phyloP scores from a whole-genome alignment of 106 monocot genomes.

The Chionographis japonica region DNA sequence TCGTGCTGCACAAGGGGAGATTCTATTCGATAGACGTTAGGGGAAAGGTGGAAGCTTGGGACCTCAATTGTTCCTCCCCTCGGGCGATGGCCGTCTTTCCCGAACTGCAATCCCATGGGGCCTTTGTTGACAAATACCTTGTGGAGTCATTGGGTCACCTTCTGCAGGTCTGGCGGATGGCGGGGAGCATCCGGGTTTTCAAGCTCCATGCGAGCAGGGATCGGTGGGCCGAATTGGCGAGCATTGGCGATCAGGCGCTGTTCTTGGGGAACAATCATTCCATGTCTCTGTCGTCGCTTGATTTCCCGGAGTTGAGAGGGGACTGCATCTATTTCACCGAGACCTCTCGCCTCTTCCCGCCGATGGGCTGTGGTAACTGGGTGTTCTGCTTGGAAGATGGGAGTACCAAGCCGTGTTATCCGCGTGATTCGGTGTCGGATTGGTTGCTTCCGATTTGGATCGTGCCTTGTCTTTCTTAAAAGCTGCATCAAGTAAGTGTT shows the following conservation, averaged over 20 bases:
- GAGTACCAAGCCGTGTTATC: too few species aligned
- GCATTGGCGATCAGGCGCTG: not conserved
- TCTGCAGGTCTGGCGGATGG: slow-evolving; percentile 5
- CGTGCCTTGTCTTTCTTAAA: too few species aligned
- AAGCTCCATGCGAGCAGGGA: not conserved
- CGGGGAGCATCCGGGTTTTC: not conserved
- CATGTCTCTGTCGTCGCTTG: not conserved
- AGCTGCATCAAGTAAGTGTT: too few species aligned
- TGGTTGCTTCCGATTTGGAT: too few species aligned
- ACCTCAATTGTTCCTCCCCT: slow-evolving; percentile 1
- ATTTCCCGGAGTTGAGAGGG: not conserved
- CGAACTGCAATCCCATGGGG: not conserved
- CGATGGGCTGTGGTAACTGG: too few species aligned
- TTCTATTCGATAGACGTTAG: not conserved
- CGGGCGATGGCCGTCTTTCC: not conserved
- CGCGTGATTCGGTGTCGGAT: too few species aligned
- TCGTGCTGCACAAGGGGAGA: not conserved
- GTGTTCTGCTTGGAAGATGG: too few species aligned
- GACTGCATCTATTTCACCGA: slow-evolving; percentile 23
- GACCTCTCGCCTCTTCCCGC: too few species aligned
- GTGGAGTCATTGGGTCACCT: not conserved
- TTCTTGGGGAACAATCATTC: slow-evolving; percentile 9
- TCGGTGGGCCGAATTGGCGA: not conserved
- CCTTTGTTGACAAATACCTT: not conserved
- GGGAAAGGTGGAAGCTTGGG: slow-evolving; percentile 1